These are phyloP conservation scores for Thalassiosira mediterranea DNA, from an alignment of 352 stramenopile species.

Conservation along the genomic window DNA sequence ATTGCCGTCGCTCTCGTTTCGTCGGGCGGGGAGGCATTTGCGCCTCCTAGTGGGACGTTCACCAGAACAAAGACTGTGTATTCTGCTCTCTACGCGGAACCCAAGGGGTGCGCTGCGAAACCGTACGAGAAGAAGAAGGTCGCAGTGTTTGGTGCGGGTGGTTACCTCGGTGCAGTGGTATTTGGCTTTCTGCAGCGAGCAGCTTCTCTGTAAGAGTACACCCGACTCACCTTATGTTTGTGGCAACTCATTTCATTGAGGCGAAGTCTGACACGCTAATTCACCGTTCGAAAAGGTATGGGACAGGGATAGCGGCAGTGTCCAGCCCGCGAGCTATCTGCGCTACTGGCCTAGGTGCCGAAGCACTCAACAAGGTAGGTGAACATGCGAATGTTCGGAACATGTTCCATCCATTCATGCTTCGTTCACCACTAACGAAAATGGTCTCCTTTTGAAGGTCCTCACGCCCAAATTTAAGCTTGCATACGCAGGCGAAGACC, in stretches of 20 bases:
- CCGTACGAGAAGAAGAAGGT: slow-evolving; percentile 78
- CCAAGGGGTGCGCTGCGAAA: slow-evolving; percentile 62
- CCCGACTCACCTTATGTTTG: neutral
- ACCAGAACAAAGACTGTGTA: too few species aligned
- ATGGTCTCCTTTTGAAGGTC: slow-evolving; percentile 12
- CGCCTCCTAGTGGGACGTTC: too few species aligned
- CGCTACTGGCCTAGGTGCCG: slow-evolving; percentile 51
- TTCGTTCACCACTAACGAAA: neutral
- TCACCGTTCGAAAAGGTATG: slow-evolving; percentile 51
- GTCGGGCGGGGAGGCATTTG: too few species aligned
- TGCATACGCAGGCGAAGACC: slow-evolving; percentile 70
- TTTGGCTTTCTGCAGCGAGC: slow-evolving; percentile 80
- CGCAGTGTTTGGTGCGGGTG: slow-evolving; percentile 62
- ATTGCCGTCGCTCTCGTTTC: too few species aligned
- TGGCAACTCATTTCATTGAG: neutral
- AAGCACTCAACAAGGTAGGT: slow-evolving; percentile 58
- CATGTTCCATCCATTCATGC: slow-evolving; percentile 6
- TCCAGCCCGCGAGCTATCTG: slow-evolving; percentile 60
- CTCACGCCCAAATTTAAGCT: slow-evolving; percentile 68
- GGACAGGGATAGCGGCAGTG: slow-evolving; percentile 63
- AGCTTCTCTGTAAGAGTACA: slow-evolving; percentile 50
- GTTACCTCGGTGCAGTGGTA: slow-evolving; percentile 65
- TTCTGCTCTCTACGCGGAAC: neutral
- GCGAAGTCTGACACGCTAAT: neutral
- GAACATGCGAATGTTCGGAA: neutral